phyloP scores from a whole-genome alignment of 73 alveolate species.

The Blepharisma japonicum region DNA sequence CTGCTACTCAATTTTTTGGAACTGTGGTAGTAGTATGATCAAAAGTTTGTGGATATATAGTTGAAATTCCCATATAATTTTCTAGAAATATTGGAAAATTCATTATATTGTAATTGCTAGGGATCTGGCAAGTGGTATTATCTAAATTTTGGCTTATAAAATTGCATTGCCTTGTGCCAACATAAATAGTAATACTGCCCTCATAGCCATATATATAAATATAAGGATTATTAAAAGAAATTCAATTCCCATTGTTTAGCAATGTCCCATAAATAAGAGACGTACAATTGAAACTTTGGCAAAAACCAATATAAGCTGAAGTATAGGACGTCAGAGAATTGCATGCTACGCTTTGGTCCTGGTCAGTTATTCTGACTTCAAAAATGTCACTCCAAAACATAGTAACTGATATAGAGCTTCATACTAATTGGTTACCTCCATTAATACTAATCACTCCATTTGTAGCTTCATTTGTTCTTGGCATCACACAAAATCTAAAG shows the following conservation, averaged over 20 bases:
- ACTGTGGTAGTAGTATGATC: neutral
- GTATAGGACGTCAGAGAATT: neutral
- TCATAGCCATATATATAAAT: neutral
- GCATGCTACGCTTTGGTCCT: neutral
- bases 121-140: neutral
- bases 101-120: neutral
- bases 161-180: neutral
- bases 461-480: neutral
- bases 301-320: neutral
- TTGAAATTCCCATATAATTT: constrained; percentile 11
- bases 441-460: neutral
- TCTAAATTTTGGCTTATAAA: too few species aligned
- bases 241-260: too few species aligned
- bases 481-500: neutral
- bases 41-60: neutral
- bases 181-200: neutral
- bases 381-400: neutral
- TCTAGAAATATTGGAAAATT: neutral
- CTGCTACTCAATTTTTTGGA: neutral
- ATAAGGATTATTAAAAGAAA: neutral
- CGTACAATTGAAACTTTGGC: constrained; percentile 12
- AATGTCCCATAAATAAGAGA: neutral
- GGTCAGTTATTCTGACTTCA: neutral
- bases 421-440: neutral
- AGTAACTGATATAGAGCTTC: neutral